These are phyloP conservation scores for Biscogniauxia sp. DNA, from an alignment of 2,329 filamentous ascomycete genomes.

Conservation along the genomic window DNA sequence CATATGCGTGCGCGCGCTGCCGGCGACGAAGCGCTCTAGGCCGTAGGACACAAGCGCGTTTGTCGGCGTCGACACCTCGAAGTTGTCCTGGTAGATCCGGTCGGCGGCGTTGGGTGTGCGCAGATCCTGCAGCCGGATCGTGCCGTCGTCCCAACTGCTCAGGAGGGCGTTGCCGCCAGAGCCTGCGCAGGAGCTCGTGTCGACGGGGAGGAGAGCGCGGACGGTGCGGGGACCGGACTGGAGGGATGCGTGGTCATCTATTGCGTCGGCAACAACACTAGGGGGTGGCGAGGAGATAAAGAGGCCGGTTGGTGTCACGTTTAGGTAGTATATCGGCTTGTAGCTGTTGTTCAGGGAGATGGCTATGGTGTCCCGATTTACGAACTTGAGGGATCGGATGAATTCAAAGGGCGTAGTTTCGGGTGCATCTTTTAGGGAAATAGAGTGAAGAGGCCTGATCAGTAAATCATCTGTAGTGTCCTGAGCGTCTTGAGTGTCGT, in stretches of 20 bases:
- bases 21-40: constrained; percentile 49
- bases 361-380: constrained; percentile 44
- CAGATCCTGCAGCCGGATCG: constrained; percentile 48
- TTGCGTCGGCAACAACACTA: constrained; percentile 32
- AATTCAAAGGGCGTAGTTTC: constrained; percentile 23
- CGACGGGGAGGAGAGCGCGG: constrained; percentile 46
- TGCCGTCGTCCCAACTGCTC: constrained; percentile 54
- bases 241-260: constrained; percentile 25
- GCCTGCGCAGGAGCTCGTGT: constrained; percentile 29
- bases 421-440: constrained; percentile 19
- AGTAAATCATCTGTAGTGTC: constrained; percentile 9
- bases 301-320: constrained; percentile 45
- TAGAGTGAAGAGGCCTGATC: constrained; percentile 18
- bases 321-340: constrained; percentile 45
- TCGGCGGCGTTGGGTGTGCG: constrained; percentile 47
- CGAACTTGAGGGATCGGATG: constrained; percentile 42
- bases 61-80: constrained; percentile 45
- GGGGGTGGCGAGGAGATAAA: constrained; percentile 25
- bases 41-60: constrained; percentile 50
- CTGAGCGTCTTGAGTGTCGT: too few relatives aligned
- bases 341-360: constrained; percentile 43
- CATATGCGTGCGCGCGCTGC: constrained; percentile 41
- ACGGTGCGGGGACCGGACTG: constrained; percentile 35
- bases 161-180: constrained; percentile 43
- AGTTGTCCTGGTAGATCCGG: constrained; percentile 51